Evolutionary conservation across 352 stramenopile species (phyloP).

Genomic region (Pythium aquatile): DNA sequence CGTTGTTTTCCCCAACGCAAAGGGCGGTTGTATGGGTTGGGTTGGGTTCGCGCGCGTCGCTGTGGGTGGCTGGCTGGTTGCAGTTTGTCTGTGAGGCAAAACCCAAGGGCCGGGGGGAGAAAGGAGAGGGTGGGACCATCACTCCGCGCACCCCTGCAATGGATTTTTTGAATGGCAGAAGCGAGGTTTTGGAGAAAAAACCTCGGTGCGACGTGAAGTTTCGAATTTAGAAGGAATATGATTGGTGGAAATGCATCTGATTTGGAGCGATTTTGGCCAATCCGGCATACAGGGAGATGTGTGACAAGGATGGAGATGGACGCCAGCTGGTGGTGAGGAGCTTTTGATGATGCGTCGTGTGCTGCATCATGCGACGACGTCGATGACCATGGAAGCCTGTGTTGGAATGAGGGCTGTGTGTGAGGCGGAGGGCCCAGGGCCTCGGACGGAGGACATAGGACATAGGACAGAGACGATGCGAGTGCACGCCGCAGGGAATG

Average conservation of each 20-base stretch:
- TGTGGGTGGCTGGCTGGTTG: slow-evolving; percentile 17
- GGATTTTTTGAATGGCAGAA: slow-evolving; percentile 14
- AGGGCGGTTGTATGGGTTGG: slow-evolving; percentile 4
- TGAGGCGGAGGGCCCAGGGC: no score
- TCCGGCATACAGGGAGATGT: slow-evolving; percentile 6
- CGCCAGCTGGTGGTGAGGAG: neutral
- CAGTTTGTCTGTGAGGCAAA: slow-evolving; percentile 12
- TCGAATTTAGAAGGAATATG: slow-evolving; percentile 2
- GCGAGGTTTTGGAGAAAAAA: slow-evolving; percentile 26
- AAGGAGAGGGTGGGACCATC: slow-evolving; percentile 15
- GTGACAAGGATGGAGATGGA: slow-evolving; percentile 5
- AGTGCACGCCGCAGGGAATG: neutral
- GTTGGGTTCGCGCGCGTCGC: slow-evolving; percentile 9
- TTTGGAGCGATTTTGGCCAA: slow-evolving; percentile 9
- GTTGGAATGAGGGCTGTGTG: no score
- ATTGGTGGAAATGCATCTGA: slow-evolving; percentile 24
- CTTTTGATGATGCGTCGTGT: slow-evolving; percentile 3
- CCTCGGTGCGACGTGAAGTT: slow-evolving; percentile 19
- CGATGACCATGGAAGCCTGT: no score
- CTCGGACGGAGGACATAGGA: neutral
- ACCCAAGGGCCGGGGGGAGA: neutral
- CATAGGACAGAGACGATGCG: neutral
- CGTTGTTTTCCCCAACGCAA: neutral
- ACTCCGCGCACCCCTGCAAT: slow-evolving; percentile 16
- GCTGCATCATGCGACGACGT: neutral